These are phyloP conservation scores for Xylariaceae sp. DNA, from an alignment of 2,329 filamentous ascomycete genomes.

Conservation along the genomic window DNA sequence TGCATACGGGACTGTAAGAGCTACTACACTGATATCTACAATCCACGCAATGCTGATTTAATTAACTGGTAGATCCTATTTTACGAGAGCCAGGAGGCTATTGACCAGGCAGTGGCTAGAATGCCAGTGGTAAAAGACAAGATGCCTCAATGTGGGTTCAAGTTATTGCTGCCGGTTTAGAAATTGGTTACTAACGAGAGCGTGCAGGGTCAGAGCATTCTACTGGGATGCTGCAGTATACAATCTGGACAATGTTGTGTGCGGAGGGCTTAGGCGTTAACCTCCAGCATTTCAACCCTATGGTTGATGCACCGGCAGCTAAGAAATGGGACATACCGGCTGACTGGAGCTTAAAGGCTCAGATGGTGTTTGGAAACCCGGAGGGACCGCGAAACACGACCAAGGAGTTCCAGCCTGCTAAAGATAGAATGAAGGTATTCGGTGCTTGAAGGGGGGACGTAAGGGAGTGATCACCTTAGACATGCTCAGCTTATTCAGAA, in stretches of 20 bases:
- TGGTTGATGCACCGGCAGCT: conserved; percentile 7
- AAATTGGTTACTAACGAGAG: background rate
- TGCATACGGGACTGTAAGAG: conserved; percentile 7
- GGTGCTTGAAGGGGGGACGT: conserved; percentile 5
- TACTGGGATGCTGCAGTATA: conserved; percentile 11
- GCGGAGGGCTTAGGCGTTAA: conserved; percentile 10
- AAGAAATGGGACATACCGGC: conserved; percentile 11
- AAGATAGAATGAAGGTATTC: conserved; percentile 7
- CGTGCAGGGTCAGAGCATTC: conserved; percentile 11
- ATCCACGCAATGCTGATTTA: background rate
- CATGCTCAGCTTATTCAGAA: too few relatives aligned
- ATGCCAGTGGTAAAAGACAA: conserved; percentile 5
- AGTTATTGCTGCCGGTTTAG: background rate
- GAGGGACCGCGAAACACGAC: conserved; percentile 1
- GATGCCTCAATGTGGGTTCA: conserved; percentile 13
- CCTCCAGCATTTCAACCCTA: conserved; percentile 10
- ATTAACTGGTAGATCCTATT: conserved; percentile 6
- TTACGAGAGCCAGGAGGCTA: conserved; percentile 12
- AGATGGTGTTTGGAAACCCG: conserved; percentile 14
- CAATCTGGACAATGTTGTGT: conserved; percentile 13
- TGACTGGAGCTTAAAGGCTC: conserved; percentile 11
- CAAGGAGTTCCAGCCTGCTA: conserved; percentile 8
- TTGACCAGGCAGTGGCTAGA: conserved; percentile 1
- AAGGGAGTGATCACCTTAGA: too few relatives aligned
- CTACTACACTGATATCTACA: background rate